Percentiles rank a stretch among this genome's conserved stretches.
These are phyloP conservation scores for Papiliotrema fonsecae DNA, from an alignment of 1,284 basidiomycete species.

Conservation along the genomic window DNA sequence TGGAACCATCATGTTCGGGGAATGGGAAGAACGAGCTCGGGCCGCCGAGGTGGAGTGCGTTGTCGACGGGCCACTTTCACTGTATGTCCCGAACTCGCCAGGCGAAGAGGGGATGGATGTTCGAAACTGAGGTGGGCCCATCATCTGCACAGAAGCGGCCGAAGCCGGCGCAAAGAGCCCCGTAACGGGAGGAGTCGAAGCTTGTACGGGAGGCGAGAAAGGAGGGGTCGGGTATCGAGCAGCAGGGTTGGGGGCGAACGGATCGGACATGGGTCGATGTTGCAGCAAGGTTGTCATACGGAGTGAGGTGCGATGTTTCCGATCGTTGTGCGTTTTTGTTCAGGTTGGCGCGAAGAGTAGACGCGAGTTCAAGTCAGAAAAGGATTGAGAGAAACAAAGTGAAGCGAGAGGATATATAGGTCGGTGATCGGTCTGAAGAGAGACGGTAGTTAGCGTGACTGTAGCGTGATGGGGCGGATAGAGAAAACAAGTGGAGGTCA, in stretches of 20 bases:
- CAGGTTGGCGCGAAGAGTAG: too few species aligned
- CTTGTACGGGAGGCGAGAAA: slow-evolving; percentile 27
- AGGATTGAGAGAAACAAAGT: too few species aligned
- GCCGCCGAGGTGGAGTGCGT: slow-evolving; percentile 24
- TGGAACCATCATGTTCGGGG: background rate
- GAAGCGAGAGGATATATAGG: too few species aligned
- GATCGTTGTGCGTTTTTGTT: background rate
- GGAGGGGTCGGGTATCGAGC: slow-evolving; percentile 15
- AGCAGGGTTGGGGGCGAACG: slow-evolving; percentile 20
- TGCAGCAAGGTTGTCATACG: slow-evolving; percentile 30
- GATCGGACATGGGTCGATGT: slow-evolving; percentile 28
- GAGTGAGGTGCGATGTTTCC: background rate
- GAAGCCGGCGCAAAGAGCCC: slow-evolving; percentile 2
- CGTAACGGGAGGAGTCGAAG: slow-evolving; percentile 10
- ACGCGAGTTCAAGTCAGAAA: too few species aligned
- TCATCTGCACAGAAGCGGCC: too few species aligned
- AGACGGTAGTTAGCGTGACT: too few species aligned
- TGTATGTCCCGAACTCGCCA: too few species aligned
- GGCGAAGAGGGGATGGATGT: slow-evolving; percentile 9
- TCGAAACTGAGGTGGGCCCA: too few species aligned
- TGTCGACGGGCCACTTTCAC: slow-evolving; percentile 4
- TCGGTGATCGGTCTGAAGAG: too few species aligned
- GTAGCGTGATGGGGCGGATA: too few species aligned
- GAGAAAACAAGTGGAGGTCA: background rate
- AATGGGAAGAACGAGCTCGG: slow-evolving; percentile 6